A percentile compares a stretch with the other conserved stretches of the same genome.
phyloP scores from a whole-genome alignment of 352 stramenopile species.

The Phytophthora niederhauseri region DNA sequence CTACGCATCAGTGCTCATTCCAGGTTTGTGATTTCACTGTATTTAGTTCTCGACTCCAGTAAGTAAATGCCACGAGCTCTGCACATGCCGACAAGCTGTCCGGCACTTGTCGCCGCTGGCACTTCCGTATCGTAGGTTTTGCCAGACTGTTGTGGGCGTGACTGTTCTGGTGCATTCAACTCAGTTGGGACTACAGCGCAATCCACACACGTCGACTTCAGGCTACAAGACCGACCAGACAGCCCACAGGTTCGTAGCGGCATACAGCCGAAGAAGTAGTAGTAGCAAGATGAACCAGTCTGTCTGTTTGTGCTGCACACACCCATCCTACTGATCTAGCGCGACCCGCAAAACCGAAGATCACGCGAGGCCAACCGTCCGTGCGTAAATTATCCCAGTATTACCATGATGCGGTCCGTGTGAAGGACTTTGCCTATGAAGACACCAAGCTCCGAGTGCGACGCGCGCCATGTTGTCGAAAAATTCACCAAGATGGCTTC shows the following conservation, averaged over 20 bases:
- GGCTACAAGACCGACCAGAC: not conserved
- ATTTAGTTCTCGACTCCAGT: too few species aligned
- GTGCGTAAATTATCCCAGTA: not conserved
- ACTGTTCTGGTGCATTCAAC: too few species aligned
- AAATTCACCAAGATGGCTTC: slow-evolving; percentile 3
- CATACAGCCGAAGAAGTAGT: too few species aligned
- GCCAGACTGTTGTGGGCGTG: too few species aligned
- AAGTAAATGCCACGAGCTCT: too few species aligned
- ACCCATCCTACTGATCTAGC: not conserved
- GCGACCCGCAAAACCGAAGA: not conserved
- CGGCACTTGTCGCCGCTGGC: too few species aligned
- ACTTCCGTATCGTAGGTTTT: too few species aligned
- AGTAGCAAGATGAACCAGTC: not conserved
- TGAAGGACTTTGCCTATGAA: too few species aligned
- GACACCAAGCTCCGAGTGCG: not conserved
- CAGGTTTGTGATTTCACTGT: too few species aligned
- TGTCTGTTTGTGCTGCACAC: not conserved
- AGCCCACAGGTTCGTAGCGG: not conserved
- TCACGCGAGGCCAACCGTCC: not conserved
- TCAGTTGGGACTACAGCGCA: not conserved
- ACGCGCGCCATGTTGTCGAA: not conserved
- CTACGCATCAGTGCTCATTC: too few species aligned
- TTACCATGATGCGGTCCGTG: not conserved
- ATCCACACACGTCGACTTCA: not conserved
- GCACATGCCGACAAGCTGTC: too few species aligned